Evolutionary conservation across 2,329 filamentous ascomycete genomes (phyloP).

Genomic region (Curvularia eragrostidis): DNA sequence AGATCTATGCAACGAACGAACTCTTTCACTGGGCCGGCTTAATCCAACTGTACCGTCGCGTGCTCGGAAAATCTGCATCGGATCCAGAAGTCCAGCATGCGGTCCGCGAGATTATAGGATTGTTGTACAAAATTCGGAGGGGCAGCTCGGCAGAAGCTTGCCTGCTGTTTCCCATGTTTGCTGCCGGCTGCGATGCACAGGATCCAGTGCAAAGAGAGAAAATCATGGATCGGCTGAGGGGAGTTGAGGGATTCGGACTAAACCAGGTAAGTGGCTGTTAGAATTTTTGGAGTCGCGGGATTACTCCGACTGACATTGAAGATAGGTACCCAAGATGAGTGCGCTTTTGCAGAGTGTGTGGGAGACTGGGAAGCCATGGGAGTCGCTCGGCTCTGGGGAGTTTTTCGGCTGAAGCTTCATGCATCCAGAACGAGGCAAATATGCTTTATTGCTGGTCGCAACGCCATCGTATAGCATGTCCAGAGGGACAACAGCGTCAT

Average conservation of each 20-base stretch:
- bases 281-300: neutral
- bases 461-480: neutral
- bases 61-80: constrained; percentile 66
- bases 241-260: constrained; percentile 76
- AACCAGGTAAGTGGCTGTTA: constrained; percentile 66
- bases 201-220: constrained; percentile 63
- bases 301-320: constrained; percentile 1
- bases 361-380: constrained; percentile 72
- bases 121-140: constrained; percentile 66
- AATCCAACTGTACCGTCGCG: constrained; percentile 76
- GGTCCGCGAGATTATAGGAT: constrained; percentile 67
- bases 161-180: constrained; percentile 81
- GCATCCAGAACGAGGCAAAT: neutral
- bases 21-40: constrained; percentile 81
- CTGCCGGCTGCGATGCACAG: constrained; percentile 76
- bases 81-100: constrained; percentile 68
- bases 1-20: constrained; percentile 75
- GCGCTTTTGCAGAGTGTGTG: constrained; percentile 72
- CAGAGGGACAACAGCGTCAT: too few species aligned
- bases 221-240: constrained; percentile 70
- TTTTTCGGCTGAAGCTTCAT: constrained; percentile 63
- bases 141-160: constrained; percentile 77
- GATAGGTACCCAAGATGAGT: constrained; percentile 65
- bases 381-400: constrained; percentile 69
- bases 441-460: neutral